Evolutionary conservation across 495 filamentous ascomycete genomes (phyloP), one percentile per base, ranked within the genome.

Genomic region (Talaromyces liani): DNA sequence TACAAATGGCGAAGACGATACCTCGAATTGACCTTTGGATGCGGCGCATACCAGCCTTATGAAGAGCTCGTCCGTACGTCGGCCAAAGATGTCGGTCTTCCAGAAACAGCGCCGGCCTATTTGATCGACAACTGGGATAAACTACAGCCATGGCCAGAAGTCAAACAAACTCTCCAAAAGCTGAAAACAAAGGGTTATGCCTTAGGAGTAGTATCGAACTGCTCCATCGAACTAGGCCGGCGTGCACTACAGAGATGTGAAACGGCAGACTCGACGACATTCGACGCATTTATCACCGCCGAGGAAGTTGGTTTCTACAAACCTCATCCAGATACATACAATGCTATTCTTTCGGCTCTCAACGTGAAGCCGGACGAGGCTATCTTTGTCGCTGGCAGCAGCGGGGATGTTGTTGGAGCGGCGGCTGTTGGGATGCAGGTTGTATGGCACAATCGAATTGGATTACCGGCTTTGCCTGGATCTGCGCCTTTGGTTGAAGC

Each of bases 371-470:
- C 71, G 3, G 33, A 58, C 27, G 73, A 75, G 10, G 71, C 56
- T 16, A 62, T 75, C 29, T 75, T 75, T 49, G 71, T 73, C 59
- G 73, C 71, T 4, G 73, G 73, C 3, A 75, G 73, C 61, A 67
- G 68, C 41, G 71, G 70, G n/a, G 73, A 75, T 47, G 71, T 75
- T 8, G 54, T 72, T 55, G 73, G 73, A 6, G 71, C 73, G 6
- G 66, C 66, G 0, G 57, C 66, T 33, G 71, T 66, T 2, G 71
- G 73, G 10, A 72, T 75, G 73, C 65, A 60, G 49, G 71, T 72
- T 55, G 73, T 75, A n/a, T 75, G 73, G 73, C 73, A 75, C 65
- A 75, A 75, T 61, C 70, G 65, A 24, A 63, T 71, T 29, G 68
- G 70, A 6, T 31, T 73, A 41, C 9, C 64, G 14, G 51, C 58